A percentile compares a stretch with the other conserved stretches of the same genome.
These are phyloP conservation scores for Eucalyptus leucophloia DNA, from an alignment of 345 rosid genomes.

Conservation along the genomic window DNA sequence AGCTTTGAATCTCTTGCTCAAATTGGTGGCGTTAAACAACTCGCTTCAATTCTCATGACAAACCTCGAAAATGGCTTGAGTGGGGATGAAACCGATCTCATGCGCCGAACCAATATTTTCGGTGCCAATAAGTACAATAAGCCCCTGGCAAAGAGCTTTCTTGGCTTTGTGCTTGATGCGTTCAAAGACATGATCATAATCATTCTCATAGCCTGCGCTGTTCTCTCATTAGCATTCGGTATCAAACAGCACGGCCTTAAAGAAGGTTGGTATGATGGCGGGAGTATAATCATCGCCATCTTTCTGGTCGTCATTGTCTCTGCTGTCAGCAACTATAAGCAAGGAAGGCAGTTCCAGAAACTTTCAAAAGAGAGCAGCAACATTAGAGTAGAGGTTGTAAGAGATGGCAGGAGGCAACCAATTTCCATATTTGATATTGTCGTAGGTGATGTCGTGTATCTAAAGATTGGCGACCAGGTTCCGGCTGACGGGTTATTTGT, in stretches of 20 bases:
- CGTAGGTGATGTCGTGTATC: neutral
- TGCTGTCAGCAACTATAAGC: slow-evolving; percentile 35
- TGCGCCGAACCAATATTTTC: too few species aligned
- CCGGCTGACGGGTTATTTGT: neutral
- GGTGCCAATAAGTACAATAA: too few species aligned
- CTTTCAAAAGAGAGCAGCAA: slow-evolving; percentile 36
- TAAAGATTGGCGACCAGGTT: neutral
- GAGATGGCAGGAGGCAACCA: slow-evolving; percentile 30
- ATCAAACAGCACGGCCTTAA: slow-evolving; percentile 41
- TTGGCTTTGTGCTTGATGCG: neutral
- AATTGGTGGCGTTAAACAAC: neutral
- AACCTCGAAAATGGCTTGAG: neutral
- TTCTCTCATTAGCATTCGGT: slow-evolving; percentile 47
- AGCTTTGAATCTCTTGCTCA: neutral
- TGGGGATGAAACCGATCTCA: too few species aligned
- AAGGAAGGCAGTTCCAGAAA: slow-evolving; percentile 38
- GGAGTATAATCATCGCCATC: slow-evolving; percentile 47
- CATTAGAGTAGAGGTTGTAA: slow-evolving; percentile 34
- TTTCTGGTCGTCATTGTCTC: slow-evolving; percentile 42
- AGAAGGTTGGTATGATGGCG: slow-evolving; percentile 74
- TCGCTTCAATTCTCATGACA: neutral
- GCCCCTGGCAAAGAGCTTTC: too few species aligned
- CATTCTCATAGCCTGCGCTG: slow-evolving; percentile 42
- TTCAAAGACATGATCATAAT: slow-evolving; percentile 37
- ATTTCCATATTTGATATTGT: slow-evolving; percentile 48